phyloP scores from a whole-genome alignment of 148 eudicot genomes.

The Chenopodium suecicum region DNA sequence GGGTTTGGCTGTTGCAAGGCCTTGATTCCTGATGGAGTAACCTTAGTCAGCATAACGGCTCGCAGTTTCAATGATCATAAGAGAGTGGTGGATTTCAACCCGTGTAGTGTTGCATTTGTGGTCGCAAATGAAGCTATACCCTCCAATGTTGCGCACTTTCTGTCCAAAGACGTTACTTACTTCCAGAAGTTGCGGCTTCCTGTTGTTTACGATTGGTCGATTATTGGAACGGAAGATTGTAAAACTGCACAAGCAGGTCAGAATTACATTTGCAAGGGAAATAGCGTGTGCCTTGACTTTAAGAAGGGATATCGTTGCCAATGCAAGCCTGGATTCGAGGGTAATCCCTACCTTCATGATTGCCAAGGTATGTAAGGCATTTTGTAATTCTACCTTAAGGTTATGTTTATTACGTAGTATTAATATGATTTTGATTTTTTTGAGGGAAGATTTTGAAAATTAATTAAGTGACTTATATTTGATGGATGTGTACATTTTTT shows the following conservation, averaged over 20 bases:
- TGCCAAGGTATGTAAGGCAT: constrained; percentile 32
- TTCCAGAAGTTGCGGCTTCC: constrained; percentile 16
- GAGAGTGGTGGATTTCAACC: not conserved
- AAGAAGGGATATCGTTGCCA: constrained; percentile 40
- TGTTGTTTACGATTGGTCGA: constrained; percentile 27
- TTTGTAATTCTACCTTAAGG: no score
- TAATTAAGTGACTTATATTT: not conserved
- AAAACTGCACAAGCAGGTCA: not conserved
- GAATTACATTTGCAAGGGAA: constrained; percentile 21
- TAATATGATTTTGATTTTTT: not conserved
- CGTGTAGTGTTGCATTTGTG: constrained; percentile 9
- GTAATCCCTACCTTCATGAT: constrained; percentile 44
- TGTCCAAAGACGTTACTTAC: not conserved
- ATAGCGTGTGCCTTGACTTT: constrained; percentile 34
- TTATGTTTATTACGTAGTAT: not conserved
- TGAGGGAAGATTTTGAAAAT: not conserved
- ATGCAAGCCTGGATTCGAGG: constrained; percentile 43
- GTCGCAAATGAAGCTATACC: constrained; percentile 14
- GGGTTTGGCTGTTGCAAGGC: constrained; percentile 24
- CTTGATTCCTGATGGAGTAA: constrained; percentile 13
- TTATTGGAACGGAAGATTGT: constrained; percentile 7
- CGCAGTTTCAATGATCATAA: not conserved
- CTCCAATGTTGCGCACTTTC: not conserved
- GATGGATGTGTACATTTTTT: not conserved
- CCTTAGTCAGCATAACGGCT: not conserved